Base-by-base conservation (phyloP, 1,284 basidiomycete species). In the Rhodotorula sp. region DNA sequence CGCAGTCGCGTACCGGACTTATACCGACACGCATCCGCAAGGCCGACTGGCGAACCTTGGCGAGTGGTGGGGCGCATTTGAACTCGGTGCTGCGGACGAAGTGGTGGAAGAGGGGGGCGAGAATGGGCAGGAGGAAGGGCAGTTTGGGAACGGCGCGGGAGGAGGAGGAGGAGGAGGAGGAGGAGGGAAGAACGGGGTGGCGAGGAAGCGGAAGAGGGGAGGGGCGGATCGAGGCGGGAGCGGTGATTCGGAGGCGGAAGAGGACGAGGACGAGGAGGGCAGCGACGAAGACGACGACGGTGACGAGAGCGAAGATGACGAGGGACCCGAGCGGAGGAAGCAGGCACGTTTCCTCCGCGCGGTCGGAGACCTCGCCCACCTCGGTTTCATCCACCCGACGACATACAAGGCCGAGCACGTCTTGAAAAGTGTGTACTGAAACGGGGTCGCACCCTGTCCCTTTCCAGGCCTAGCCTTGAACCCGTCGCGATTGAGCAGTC, bases 381-480 rank as follows among this genome's bases (percentile, higher is more conserved):
- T 74, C 2, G 79, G 79, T 16, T 77, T 76, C 61, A 26, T 79
- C 23, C 70, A 76, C 51, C 75, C 74, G 26, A 72, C 73, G n/a
- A 74, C 74, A 62, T 67, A 77, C 65, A 78, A 77, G 61, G 67
- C 68, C n/a, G 79, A 79, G 64, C 79, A 79, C 58, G 76, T 76
- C 2, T 51, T 75, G 51, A 77, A 78, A 58, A 66, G 69, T n/a
- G 68, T 79, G 26, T 79, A 78, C 64, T 79, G 62, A 70, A 16
- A n/a, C 2, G 16, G 18, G 31, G 21, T 6, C 21, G 52, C 43
- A 26, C 10, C 39, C 12, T 12, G 1, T 14, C 21, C 18, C 16
- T 31, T 57, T 3, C 18, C 4, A 14, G 31, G 7, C 8, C 15
- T 15, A 12, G 2, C 54, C 47, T 58, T 43, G 12, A 12, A 29